A percentile compares a stretch with the other conserved stretches of the same genome.
These are phyloP conservation scores for Myrica gale DNA, from an alignment of 306 rosid genomes.

Conservation along the genomic window DNA sequence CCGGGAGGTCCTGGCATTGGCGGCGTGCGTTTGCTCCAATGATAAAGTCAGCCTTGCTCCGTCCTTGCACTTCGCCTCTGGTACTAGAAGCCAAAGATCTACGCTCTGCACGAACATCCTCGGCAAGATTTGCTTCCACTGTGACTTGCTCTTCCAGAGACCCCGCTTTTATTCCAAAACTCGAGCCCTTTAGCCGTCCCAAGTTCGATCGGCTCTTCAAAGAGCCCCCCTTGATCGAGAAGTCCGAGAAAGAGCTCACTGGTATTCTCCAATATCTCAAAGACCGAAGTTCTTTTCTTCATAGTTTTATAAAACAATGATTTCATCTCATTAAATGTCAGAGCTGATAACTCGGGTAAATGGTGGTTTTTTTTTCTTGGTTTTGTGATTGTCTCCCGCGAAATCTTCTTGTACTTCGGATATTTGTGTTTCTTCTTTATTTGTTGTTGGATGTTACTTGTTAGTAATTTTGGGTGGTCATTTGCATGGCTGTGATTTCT, in stretches of 20 bases:
- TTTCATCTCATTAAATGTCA: too few relatives aligned
- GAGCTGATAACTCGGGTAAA: not conserved
- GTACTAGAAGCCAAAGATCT: conserved; percentile 39
- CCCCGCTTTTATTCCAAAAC: conserved; percentile 67
- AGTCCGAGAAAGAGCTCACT: conserved; percentile 61
- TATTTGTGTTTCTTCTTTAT: not conserved
- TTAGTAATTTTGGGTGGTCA: not conserved
- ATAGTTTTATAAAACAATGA: not conserved
- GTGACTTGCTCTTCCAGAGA: conserved; percentile 54
- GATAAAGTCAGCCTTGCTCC: conserved; percentile 48
- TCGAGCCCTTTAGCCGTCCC: conserved; percentile 77
- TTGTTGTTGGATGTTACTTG: not conserved
- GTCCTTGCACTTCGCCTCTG: conserved; percentile 42
- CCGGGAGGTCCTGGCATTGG: not conserved
- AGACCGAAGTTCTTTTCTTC: not conserved
- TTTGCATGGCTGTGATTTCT: not conserved
- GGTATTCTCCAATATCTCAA: conserved; percentile 38
- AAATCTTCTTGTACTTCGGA: not conserved
- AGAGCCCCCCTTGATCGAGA: conserved; percentile 75
- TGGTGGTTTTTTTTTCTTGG: not conserved
- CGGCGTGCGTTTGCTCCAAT: conserved; percentile 23
- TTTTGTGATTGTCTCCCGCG: not conserved
- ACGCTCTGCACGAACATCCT: conserved; percentile 21
- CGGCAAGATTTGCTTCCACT: conserved; percentile 28
- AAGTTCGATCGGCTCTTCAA: conserved; percentile 54